Evolutionary conservation across 257 asterid species (phyloP), one percentile per base, ranked within the genome.

Genomic region (Striga asiatica): DNA sequence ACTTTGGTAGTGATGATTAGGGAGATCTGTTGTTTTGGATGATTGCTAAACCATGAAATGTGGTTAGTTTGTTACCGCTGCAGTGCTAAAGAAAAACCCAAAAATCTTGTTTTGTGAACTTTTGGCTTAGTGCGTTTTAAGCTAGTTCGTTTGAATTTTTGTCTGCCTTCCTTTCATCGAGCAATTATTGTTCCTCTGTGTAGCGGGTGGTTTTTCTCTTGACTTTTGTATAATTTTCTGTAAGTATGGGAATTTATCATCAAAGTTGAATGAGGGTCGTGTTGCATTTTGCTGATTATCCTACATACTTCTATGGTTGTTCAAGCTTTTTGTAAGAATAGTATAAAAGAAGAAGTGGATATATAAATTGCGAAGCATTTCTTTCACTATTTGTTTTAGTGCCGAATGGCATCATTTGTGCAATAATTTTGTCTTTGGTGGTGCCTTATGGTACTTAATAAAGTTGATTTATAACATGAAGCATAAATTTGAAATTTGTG

Each of bases 11-110:
- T 59, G 64, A 54, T 59, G 46, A 55, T 43, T 64, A 46, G 51
- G 53, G 34, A 39, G 65, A 54, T 65, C 58, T 71, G 56, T 31
- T 23, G 7, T n/a, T 64, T 11, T 22, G n/a, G n/a, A 11, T 41
- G 2, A 41, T 20, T 0, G 12, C 50, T 32, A 18, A 58, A 25
- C 19, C 8, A 29, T 54, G 39, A 54, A 54, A 57, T 54, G 25
- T 57, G 60, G 25, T 52, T 5, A n/a, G n/a, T n/a, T n/a, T n/a
- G n/a, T n/a, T n/a, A n/a, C n/a, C n/a, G n/a, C n/a, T n/a, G n/a
- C n/a, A n/a, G n/a, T n/a, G n/a, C n/a, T n/a, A n/a, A n/a, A n/a
- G n/a, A n/a, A n/a, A n/a, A n/a, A n/a, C n/a, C n/a, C n/a, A n/a
- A n/a, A n/a, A n/a, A n/a, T n/a, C n/a, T n/a, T n/a, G n/a, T n/a